Evolutionary conservation across 2,329 filamentous ascomycete genomes (phyloP).

Genomic region (Botrytis squamosa): DNA sequence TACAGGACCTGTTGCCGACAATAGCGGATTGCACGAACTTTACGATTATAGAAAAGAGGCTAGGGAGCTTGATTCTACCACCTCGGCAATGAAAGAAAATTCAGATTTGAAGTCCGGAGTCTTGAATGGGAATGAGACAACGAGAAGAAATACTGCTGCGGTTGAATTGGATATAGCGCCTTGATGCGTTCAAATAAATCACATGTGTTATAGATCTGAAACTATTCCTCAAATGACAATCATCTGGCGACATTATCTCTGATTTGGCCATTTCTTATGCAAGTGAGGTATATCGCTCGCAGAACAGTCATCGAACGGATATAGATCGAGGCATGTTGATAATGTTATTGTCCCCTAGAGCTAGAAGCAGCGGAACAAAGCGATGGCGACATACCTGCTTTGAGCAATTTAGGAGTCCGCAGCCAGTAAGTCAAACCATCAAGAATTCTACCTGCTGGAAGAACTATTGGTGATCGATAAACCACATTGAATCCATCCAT

Average conservation of each 20-base stretch:
- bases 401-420: background rate
- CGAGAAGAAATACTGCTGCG: background rate
- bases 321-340: no score
- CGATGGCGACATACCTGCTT: background rate
- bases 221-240: background rate
- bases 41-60: background rate
- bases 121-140: background rate
- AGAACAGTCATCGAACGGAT: no score
- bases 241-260: no score
- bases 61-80: background rate
- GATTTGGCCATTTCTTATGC: background rate
- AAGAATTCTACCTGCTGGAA: no score
- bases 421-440: background rate
- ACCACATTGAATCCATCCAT: background rate
- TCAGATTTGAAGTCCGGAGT: background rate
- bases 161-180: background rate
- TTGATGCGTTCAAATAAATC: background rate
- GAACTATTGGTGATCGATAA: background rate
- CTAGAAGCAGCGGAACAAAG: background rate
- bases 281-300: no score
- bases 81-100: background rate
- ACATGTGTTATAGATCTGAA: background rate
- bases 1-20: background rate
- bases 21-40: background rate
- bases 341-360: background rate